Conservation (phyloP, 805 yeast genomes). For the Candida cerambycidarum region DNA sequence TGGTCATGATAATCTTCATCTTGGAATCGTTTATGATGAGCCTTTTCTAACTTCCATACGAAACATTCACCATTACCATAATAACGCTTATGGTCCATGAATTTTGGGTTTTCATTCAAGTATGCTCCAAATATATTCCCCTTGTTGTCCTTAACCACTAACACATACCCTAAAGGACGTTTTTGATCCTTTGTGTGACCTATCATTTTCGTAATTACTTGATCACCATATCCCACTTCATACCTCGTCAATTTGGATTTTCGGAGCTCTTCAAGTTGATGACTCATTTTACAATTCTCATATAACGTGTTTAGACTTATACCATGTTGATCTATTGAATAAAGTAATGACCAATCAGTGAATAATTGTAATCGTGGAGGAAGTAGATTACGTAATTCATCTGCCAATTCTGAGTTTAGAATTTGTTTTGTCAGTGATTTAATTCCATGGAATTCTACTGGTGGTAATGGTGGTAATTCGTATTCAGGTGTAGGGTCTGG, state of each 20-base stretch:
- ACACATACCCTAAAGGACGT: conserved; percentile 64
- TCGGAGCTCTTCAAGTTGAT: conserved; percentile 25
- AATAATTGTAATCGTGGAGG: conserved; percentile 79
- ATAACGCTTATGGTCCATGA: conserved; percentile 70
- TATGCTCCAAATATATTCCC: conserved; percentile 76
- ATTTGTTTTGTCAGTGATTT: conserved; percentile 53
- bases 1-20: conserved; percentile 4
- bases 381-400: conserved; percentile 66
- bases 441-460: conserved; percentile 62
- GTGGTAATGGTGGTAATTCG: conserved; percentile 49
- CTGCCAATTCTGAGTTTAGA: conserved; percentile 64
- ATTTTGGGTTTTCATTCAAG: conserved; percentile 68
- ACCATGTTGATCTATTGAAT: conserved; percentile 92
- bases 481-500: conserved; percentile 8
- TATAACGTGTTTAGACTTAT: conserved; percentile 82
- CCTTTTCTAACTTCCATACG: conserved; percentile 70
- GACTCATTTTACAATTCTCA: conserved; percentile 47
- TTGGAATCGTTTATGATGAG: conserved; percentile 3
- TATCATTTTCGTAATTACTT: conserved; percentile 33
- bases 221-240: conserved; percentile 38
- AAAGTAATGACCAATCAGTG: conserved; percentile 73
- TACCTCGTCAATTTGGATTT: conserved; percentile 12
- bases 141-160: conserved; percentile 66
- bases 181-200: conserved; percentile 14
- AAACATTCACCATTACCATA: conserved; percentile 96